Evolutionary conservation across 2,329 filamentous ascomycete species (phyloP).

Genomic region (Amauroascus verrucosus): DNA sequence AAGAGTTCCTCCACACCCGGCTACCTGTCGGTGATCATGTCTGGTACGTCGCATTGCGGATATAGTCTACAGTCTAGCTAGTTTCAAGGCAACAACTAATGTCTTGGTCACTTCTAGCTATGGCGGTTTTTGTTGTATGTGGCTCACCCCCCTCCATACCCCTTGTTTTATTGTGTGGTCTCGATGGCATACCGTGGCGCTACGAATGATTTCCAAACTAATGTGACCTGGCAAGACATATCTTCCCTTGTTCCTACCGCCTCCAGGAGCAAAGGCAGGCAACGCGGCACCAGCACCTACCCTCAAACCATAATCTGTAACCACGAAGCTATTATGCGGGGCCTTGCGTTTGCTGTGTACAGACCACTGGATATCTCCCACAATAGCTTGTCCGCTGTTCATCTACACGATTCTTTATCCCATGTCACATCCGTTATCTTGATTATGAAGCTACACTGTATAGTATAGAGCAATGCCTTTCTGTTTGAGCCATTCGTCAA

Average conservation of each 20-base stretch:
- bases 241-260: conserved; percentile 55
- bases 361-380: too few relatives aligned
- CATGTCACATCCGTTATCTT: too few relatives aligned
- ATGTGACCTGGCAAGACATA: conserved; percentile 41
- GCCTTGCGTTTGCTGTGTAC: too few relatives aligned
- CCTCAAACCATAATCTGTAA: neutral
- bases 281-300: conserved; percentile 30
- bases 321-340: neutral
- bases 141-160: neutral
- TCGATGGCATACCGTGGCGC: too few relatives aligned
- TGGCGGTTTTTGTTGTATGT: conserved; percentile 47
- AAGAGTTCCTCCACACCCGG: conserved; percentile 58
- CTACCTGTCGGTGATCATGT: conserved; percentile 69
- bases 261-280: conserved; percentile 30
- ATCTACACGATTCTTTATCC: too few relatives aligned
- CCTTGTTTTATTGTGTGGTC: neutral
- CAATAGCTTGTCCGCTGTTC: too few relatives aligned
- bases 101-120: conserved; percentile 36
- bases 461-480: too few relatives aligned
- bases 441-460: too few relatives aligned
- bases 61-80: neutral
- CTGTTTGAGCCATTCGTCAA: too few relatives aligned
- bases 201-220: conserved; percentile 2
- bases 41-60: conserved; percentile 45
- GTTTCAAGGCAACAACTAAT: neutral